Base-by-base conservation (phyloP, 2,329 filamentous ascomycete species). In the Aspergillus fischeri region DNA sequence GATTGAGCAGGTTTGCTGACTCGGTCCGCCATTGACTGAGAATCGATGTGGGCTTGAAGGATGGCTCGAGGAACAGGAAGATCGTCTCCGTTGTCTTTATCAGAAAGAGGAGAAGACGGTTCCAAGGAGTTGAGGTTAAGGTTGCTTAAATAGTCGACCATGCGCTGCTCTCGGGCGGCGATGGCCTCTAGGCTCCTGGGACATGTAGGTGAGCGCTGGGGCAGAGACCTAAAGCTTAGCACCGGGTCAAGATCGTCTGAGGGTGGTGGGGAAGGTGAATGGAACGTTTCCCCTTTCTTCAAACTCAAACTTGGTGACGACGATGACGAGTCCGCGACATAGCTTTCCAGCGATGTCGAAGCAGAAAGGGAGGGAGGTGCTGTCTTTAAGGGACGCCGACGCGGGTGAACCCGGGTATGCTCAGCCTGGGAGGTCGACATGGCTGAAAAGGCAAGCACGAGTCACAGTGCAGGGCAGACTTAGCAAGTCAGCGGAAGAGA, bases 201-300 rank as follows among this genome's bases (percentile, higher is more conserved):
- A 56, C 68, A 78, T 35, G 88, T 89, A 65, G 88, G 86, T 51
- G 88, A 86, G 58, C 89, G 86, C 64, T 83, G 77, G 68, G 79
- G 82, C 66, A 89, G 80, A 56, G 75, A 77, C 62, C 74, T 75
- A 60, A 79, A 72, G 66, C 70, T 73, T 49, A 78, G 59, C 20
- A 77, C 68, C 21, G 77, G 77, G 59, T 79, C 74, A 66, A 69
- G 60, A 59, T 76, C 73, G 60, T 67, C 67, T 27, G 73, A 70
- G 24, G 77, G 71, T 38, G 77, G 71, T 38, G 75, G 73, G 44
- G 67, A 70, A 4, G 76, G 73, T 35, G 80, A 73, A 64, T 83
- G 78, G 60, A 83, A 83, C 65, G 89, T 91, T 54, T 87, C 85
- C 68, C 86, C 86, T 78, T 91, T 91, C 72, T 80, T 83, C 74